A percentile compares a stretch with the other conserved stretches of the same genome.
Conservation (phyloP, 2,329 filamentous ascomycete species). For the Rhexocercosporidium sp. region DNA sequence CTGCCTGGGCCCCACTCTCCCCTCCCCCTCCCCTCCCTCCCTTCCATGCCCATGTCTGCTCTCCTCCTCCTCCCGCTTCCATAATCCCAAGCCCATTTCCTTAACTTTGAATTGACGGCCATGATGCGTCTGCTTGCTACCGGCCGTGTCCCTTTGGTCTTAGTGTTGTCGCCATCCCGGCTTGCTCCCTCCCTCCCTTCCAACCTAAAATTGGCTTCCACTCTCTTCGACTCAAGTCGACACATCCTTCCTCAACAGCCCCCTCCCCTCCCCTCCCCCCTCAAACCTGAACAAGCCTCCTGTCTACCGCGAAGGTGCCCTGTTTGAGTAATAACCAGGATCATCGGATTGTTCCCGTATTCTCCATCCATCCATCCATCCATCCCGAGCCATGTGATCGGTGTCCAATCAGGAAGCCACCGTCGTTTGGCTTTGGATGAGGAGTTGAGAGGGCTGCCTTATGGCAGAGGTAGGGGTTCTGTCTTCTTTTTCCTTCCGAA, state of each 20-base stretch:
- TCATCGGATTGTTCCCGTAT: conserved; percentile 34
- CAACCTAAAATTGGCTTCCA: conserved; percentile 25
- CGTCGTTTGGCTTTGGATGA: conserved; percentile 19
- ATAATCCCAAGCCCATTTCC: background rate
- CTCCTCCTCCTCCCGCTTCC: conserved; percentile 2
- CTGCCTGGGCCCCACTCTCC: conserved; percentile 19
- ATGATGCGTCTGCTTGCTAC: background rate
- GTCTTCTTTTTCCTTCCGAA: conserved; percentile 20
- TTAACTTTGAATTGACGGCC: background rate
- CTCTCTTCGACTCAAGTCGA: background rate
- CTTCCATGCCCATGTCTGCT: too few relatives aligned
- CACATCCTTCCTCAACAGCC: conserved; percentile 2
- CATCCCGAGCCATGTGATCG: conserved; percentile 21
- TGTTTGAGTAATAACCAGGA: conserved; percentile 26
- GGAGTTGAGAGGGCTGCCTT: conserved; percentile 32
- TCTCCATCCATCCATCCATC: conserved; percentile 12
- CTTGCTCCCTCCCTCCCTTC: background rate
- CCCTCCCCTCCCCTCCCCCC: too few relatives aligned
- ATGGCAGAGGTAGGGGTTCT: conserved; percentile 15
- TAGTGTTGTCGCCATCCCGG: conserved; percentile 8
- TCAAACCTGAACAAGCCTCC: conserved; percentile 11
- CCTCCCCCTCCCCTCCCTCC: too few relatives aligned
- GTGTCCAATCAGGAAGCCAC: conserved; percentile 25
- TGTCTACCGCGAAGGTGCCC: conserved; percentile 18
- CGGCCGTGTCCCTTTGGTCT: background rate